Evolutionary conservation across 768 basidiomycete genomes (phyloP).

Genomic region (Mycena amicta): DNA sequence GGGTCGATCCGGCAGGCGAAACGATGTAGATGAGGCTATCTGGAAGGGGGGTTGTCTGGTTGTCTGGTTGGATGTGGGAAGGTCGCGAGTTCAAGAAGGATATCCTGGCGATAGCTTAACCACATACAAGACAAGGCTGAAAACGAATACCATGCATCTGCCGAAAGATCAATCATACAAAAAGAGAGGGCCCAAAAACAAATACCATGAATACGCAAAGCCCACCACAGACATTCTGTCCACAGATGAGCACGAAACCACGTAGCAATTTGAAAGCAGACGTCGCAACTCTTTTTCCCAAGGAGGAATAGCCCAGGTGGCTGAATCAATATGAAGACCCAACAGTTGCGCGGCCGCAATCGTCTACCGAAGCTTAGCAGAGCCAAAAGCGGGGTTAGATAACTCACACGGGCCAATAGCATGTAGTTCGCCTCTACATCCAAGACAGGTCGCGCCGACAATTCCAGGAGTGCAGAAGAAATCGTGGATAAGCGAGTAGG

Average conservation of each 20-base stretch:
- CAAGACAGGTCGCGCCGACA: conserved; percentile 20
- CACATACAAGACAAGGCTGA: too few species aligned
- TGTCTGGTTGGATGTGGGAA: conserved; percentile 25
- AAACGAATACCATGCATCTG: too few species aligned
- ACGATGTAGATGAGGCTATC: conserved; percentile 7
- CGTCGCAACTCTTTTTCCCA: conserved; percentile 24
- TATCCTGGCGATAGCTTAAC: too few species aligned
- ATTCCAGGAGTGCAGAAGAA: conserved; percentile 23
- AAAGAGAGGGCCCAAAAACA: not conserved
- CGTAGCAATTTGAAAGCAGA: too few species aligned
- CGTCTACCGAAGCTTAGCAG: conserved; percentile 6
- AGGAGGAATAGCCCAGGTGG: conserved; percentile 22
- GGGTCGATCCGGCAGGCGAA: too few species aligned
- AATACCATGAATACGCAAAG: conserved; percentile 21
- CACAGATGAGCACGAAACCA: too few species aligned
- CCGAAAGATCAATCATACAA: not conserved
- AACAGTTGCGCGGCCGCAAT: conserved; percentile 26
- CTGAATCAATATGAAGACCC: conserved; percentile 22
- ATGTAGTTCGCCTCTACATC: conserved; percentile 22
- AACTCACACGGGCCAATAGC: conserved; percentile 20
- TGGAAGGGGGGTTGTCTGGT: conserved; percentile 20
- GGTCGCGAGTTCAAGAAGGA: conserved; percentile 27
- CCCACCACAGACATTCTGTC: conserved; percentile 24
- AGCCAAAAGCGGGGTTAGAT: too few species aligned
- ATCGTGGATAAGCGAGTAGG: conserved; percentile 16